A percentile compares a stretch with the other conserved stretches of the same genome.
phyloP scores from a whole-genome alignment of 768 basidiomycete genomes.

The Candolleomyces efflorescens region DNA sequence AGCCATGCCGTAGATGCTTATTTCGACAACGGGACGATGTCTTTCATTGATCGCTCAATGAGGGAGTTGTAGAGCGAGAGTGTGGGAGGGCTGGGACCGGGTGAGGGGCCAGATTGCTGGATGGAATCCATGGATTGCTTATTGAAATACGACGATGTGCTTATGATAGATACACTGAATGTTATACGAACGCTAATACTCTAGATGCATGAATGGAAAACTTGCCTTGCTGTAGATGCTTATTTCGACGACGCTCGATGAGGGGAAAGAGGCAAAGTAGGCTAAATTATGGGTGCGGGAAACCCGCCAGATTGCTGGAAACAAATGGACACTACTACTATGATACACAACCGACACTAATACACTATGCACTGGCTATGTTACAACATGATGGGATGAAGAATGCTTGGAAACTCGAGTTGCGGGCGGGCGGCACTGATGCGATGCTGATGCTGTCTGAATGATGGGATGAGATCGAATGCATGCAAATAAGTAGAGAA shows the following conservation, averaged over 20 bases:
- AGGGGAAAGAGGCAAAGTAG: background rate
- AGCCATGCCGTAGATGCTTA: conserved; percentile 61
- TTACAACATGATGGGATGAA: conserved; percentile 4
- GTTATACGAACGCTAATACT: no score
- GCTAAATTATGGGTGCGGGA: background rate
- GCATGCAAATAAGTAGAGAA: background rate
- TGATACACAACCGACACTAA: conserved; percentile 8
- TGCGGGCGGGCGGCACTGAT: background rate
- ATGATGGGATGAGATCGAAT: background rate
- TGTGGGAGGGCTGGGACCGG: background rate
- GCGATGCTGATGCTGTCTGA: background rate
- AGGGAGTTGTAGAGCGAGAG: conserved; percentile 35
- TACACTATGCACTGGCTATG: conserved; percentile 8
- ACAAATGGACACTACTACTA: background rate
- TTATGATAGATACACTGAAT: no score
- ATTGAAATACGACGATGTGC: no score
- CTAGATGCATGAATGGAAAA: no score
- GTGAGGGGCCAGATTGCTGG: background rate
- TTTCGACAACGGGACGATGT: conserved; percentile 56
- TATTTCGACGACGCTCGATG: no score
- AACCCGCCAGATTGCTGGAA: background rate
- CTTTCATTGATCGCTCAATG: conserved; percentile 61
- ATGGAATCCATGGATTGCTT: no score
- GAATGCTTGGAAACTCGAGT: background rate
- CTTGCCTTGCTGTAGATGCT: no score